These are phyloP conservation scores for Ailanthus altissimus DNA, from an alignment of 345 rosid genomes.

Conservation along the genomic window DNA sequence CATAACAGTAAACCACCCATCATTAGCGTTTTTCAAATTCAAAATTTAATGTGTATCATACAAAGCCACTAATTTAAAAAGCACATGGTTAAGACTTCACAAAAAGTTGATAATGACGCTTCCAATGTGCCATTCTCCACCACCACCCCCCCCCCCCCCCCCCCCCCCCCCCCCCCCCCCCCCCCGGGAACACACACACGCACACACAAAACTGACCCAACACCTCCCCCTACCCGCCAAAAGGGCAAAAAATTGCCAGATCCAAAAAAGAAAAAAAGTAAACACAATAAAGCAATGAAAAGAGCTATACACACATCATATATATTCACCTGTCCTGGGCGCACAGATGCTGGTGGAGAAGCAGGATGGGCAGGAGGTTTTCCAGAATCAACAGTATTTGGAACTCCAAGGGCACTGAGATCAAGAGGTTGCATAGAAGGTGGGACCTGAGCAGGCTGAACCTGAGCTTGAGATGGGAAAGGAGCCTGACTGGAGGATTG, in stretches of 20 bases:
- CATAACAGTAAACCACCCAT: no score
- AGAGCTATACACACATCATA: not conserved
- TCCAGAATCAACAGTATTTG: slow-evolving; percentile 60
- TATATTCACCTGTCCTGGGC: slow-evolving; percentile 85
- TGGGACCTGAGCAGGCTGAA: slow-evolving; percentile 48
- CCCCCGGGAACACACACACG: no score
- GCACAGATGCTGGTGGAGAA: slow-evolving; percentile 67
- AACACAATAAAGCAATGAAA: not conserved
- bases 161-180: no score
- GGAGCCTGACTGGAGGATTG: slow-evolving; percentile 51
- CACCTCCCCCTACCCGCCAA: not conserved
- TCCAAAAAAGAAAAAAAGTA: not conserved
- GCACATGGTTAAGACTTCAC: not conserved
- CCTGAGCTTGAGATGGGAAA: slow-evolving; percentile 39
- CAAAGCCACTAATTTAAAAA: not conserved
- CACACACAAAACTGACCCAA: no score
- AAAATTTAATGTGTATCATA: no score
- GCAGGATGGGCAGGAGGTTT: slow-evolving; percentile 56
- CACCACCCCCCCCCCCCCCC: no score
- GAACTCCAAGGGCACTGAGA: slow-evolving; percentile 87
- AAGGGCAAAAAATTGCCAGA: not conserved
- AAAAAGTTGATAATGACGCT: not conserved
- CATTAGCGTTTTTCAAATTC: no score
- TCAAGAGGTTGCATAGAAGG: slow-evolving; percentile 81
- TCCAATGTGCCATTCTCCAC: no score